These are phyloP conservation scores for Coemansia sp. DNA, from an alignment of 192 early-diverging fungal genomes.

Conservation along the genomic window DNA sequence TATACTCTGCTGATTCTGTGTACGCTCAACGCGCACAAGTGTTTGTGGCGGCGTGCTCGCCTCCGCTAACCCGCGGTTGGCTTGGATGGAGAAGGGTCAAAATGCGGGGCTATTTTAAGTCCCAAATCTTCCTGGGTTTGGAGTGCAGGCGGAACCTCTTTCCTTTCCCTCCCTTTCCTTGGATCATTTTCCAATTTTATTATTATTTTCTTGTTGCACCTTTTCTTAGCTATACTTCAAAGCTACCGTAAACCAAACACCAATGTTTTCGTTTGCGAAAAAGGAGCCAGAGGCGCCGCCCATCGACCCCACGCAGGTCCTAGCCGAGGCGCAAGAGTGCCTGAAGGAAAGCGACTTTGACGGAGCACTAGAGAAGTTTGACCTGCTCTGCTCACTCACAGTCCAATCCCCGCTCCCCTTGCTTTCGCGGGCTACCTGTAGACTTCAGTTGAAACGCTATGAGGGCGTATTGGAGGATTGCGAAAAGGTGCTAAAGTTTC, in stretches of 20 bases:
- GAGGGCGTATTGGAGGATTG: slow-evolving; percentile 45
- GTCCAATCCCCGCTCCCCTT: slow-evolving; percentile 50
- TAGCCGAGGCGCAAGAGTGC: slow-evolving; percentile 46
- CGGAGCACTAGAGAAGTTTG: slow-evolving; percentile 44
- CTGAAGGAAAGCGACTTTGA: slow-evolving; percentile 45
- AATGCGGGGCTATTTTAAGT: no score
- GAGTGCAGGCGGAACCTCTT: no score
- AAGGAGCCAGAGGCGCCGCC: slow-evolving; percentile 40
- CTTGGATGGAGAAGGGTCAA: no score
- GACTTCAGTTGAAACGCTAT: slow-evolving; percentile 46
- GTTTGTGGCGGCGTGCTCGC: no score
- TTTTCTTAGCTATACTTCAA: neutral
- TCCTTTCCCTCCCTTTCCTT: neutral
- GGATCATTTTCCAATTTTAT: neutral
- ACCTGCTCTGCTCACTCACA: slow-evolving; percentile 46
- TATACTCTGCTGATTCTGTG: no score
- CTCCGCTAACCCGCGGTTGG: no score
- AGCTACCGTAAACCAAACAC: neutral
- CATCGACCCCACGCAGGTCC: slow-evolving; percentile 26
- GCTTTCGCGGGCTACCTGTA: slow-evolving; percentile 46
- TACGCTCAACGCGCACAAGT: no score
- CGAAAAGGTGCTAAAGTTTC: slow-evolving; percentile 46
- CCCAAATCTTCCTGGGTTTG: no score
- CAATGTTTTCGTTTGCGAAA: slow-evolving; percentile 39
- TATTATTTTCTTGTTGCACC: neutral